Conservation (phyloP, 805 yeast species). For the Barnettozyma populi region DNA sequence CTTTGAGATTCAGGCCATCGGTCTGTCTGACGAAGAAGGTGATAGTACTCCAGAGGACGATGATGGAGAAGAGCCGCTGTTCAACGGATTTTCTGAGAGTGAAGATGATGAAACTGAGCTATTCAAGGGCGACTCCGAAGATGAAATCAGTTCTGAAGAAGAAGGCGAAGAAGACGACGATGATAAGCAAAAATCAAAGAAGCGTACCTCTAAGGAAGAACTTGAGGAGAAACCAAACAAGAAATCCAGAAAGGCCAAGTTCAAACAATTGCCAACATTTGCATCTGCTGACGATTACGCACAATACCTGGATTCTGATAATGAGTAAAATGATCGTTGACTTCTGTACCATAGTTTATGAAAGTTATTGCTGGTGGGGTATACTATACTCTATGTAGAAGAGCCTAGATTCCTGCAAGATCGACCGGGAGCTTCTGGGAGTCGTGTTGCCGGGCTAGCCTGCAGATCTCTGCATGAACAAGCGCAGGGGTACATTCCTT, state of each 20-base stretch:
- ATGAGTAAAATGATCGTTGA: constrained; percentile 34
- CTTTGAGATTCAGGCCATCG: constrained; percentile 34
- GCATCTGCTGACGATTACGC: constrained; percentile 89
- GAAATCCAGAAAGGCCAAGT: constrained; percentile 44
- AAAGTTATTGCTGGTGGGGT: too few species aligned
- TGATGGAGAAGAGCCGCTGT: constrained; percentile 22
- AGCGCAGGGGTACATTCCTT: background rate
- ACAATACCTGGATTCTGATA: constrained; percentile 58
- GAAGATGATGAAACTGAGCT: constrained; percentile 33
- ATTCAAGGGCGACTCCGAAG: constrained; percentile 32
- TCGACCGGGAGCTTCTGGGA: too few species aligned
- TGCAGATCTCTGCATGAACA: background rate
- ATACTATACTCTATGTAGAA: background rate
- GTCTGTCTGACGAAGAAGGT: constrained; percentile 21
- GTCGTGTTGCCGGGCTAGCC: too few species aligned
- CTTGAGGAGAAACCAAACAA: constrained; percentile 16
- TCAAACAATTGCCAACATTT: constrained; percentile 72
- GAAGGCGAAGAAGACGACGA: constrained; percentile 29
- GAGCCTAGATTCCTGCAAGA: background rate
- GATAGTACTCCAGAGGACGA: constrained; percentile 26
- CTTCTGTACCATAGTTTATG: background rate
- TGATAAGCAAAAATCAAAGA: constrained; percentile 20
- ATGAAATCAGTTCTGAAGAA: constrained; percentile 21
- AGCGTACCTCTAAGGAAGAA: constrained; percentile 25
- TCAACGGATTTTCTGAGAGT: constrained; percentile 33